Base-by-base conservation (phyloP, 108 stramenopile genomes). In the Nannochloropsis salina region DNA sequence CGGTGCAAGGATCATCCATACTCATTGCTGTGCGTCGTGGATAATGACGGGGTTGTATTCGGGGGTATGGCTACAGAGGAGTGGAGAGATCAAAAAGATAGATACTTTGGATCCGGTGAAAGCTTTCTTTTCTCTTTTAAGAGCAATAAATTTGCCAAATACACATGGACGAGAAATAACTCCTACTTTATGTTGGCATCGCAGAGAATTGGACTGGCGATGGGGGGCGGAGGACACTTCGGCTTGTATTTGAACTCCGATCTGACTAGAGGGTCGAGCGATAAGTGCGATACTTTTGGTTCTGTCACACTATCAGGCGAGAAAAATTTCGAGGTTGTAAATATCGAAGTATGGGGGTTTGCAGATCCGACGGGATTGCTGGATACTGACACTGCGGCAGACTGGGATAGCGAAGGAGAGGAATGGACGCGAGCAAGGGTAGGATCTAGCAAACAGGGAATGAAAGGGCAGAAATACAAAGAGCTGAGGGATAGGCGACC, bases 241-340 rank as follows among this genome's bases (percentile, higher is more conserved):
- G 61, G 61, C 61, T n/a, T 74, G 2, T 74, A n/a, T n/a, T n/a
- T 74, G 3, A 74, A n/a, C 61, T n/a, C 61, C 15, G 61, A 74
- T n/a, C n/a, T 74, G 61, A 8, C n/a, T 0, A 15, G n/a, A 4
- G 61, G 61, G 6, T 74, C n/a, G 61, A 74, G 61, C 8, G 61
- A 74, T 74, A 15, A 74, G 15, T 74, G 61, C n/a, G 61, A 74
- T 15, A 74, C 61, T n/a, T 74, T n/a, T 74, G 61, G 61, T n/a
- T 74, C 61, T 4, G 61, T n/a, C 20, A 74, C 61, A n/a, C 61
- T 74, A n/a, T 74, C 61, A n/a, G 61, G 61, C 4, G 8, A 8
- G 61, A 74, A 74, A n/a, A n/a, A 15, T 15, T 74, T 74, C 61
- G 61, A 74, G 15, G 61, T 74, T 15, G 61, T 74, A 0, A 74